Evolutionary conservation across 2,329 filamentous ascomycete species (phyloP).

Genomic region (Arthrobotrys sinensis): DNA sequence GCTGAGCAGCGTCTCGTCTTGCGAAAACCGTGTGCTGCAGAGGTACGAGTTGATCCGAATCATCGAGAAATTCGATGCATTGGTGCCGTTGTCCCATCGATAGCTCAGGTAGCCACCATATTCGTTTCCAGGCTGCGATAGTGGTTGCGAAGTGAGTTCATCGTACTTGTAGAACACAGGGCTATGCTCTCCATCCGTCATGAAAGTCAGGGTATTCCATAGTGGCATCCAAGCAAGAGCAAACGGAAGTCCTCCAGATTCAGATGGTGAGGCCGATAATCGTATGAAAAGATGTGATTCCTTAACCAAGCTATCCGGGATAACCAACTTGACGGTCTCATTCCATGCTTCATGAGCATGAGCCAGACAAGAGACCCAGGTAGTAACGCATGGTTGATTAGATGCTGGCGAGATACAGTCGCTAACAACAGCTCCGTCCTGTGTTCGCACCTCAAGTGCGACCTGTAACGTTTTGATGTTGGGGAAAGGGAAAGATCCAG

Average conservation of each 20-base stretch:
- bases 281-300: slow-evolving; percentile 90
- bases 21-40: slow-evolving; percentile 94
- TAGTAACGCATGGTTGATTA: slow-evolving; percentile 82
- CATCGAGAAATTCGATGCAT: slow-evolving; percentile 76
- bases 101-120: slow-evolving; percentile 81
- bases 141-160: slow-evolving; percentile 83
- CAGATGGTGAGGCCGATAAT: slow-evolving; percentile 85
- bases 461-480: slow-evolving; percentile 85
- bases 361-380: slow-evolving; percentile 87
- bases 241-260: slow-evolving; percentile 75
- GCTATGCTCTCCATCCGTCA: slow-evolving; percentile 78
- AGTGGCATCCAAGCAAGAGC: slow-evolving; percentile 93
- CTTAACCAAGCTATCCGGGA: slow-evolving; percentile 84
- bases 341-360: slow-evolving; percentile 88
- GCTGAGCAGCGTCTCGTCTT: slow-evolving; percentile 87
- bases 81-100: slow-evolving; percentile 81
- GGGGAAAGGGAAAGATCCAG: slow-evolving; percentile 83
- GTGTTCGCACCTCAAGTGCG: slow-evolving; percentile 84
- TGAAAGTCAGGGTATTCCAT: slow-evolving; percentile 92
- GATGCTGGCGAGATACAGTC: slow-evolving; percentile 89
- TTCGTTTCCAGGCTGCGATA: slow-evolving; percentile 77
- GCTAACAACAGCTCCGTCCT: slow-evolving; percentile 85
- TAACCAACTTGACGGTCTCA: slow-evolving; percentile 85
- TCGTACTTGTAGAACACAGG: slow-evolving; percentile 79
- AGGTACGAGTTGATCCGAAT: slow-evolving; percentile 86